phyloP scores from a whole-genome alignment of 352 stramenopile species.

The Phytophthora fragariaefolia region DNA sequence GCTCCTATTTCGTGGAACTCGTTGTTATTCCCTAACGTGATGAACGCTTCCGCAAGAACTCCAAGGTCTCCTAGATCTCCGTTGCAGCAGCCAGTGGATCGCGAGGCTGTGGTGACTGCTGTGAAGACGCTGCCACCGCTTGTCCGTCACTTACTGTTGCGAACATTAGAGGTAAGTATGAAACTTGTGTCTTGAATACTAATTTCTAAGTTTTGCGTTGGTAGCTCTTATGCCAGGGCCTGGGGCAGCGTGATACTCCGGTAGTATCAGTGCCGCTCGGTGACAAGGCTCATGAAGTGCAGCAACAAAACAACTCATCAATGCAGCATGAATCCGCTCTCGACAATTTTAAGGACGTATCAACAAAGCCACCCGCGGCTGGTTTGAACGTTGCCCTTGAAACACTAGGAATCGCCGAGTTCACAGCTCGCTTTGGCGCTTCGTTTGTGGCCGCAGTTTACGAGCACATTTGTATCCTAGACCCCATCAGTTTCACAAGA shows the following conservation, averaged over 20 bases:
- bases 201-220: neutral
- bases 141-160: constrained; percentile 22
- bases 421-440: constrained; percentile 39
- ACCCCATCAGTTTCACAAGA: neutral
- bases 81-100: constrained; percentile 15
- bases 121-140: constrained; percentile 20
- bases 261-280: neutral
- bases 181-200: too few relatives aligned
- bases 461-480: constrained; percentile 43
- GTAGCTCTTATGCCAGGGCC: constrained; percentile 20
- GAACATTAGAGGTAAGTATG: constrained; percentile 27
- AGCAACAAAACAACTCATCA: too few relatives aligned
- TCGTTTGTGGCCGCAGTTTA: constrained; percentile 53
- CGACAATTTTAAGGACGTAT: too few relatives aligned
- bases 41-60: constrained; percentile 7
- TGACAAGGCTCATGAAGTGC: too few relatives aligned
- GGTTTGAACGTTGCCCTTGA: constrained; percentile 7
- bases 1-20: constrained; percentile 43
- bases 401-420: constrained; percentile 15
- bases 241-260: constrained; percentile 7
- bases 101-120: neutral
- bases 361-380: too few relatives aligned
- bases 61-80: constrained; percentile 18
- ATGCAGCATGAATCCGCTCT: neutral
- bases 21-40: constrained; percentile 12